phyloP scores from a whole-genome alignment of 2,329 filamentous ascomycete genomes.

The Exophiala aquamarina region DNA sequence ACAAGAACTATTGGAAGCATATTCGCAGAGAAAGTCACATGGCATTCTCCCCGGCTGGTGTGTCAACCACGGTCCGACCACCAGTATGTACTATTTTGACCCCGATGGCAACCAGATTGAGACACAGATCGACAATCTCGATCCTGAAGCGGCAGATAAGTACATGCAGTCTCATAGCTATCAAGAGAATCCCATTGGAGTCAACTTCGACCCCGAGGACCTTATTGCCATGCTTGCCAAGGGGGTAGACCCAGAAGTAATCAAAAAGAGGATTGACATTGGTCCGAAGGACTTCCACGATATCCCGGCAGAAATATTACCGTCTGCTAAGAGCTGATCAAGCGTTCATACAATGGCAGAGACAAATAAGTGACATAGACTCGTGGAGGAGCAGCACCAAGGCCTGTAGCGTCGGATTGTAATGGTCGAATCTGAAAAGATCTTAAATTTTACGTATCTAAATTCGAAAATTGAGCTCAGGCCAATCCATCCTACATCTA shows the following conservation, averaged over 20 bases:
- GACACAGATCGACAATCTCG: constrained; percentile 47
- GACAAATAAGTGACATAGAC: too few species aligned
- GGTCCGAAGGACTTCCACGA: neutral
- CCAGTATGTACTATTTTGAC: constrained; percentile 50
- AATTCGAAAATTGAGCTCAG: too few species aligned
- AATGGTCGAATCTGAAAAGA: too few species aligned
- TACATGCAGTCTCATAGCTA: neutral
- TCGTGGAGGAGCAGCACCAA: too few species aligned
- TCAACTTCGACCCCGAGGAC: constrained; percentile 4
- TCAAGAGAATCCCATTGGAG: constrained; percentile 3
- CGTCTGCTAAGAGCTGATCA: too few species aligned
- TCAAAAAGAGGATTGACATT: neutral
- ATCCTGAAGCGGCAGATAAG: neutral
- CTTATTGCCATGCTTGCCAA: neutral
- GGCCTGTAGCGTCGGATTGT: too few species aligned
- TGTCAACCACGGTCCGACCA: constrained; percentile 50
- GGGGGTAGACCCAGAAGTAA: neutral
- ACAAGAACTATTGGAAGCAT: constrained; percentile 37
- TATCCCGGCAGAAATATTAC: too few species aligned
- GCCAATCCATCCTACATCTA: too few species aligned
- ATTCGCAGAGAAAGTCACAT: constrained; percentile 30
- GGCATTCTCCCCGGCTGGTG: constrained; percentile 38
- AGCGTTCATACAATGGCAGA: too few species aligned
- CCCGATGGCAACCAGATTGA: constrained; percentile 51
- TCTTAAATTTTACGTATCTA: too few species aligned